phyloP scores from a whole-genome alignment of 768 basidiomycete genomes.

The Collybia sordida region DNA sequence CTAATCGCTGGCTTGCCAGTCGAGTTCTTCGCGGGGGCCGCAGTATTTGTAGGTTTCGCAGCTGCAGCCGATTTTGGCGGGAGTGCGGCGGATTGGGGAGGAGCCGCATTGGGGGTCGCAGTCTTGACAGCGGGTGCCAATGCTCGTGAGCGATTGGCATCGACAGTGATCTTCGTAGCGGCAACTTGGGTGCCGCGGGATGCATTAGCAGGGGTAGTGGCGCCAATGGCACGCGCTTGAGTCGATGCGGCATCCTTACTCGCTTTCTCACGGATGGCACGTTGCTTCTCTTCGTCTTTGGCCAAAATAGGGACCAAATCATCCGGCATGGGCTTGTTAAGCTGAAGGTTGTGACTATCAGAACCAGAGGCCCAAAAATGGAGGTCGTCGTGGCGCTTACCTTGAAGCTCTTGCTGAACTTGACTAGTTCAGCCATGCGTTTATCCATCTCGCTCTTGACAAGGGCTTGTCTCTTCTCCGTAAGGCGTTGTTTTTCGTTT shows the following conservation, averaged over 20 bases:
- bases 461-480: conserved; percentile 87
- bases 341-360: conserved; percentile 47
- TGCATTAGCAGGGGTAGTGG: conserved; percentile 51
- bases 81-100: conserved; percentile 18
- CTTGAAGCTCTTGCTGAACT: conserved; percentile 95
- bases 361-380: not conserved
- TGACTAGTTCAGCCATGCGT: conserved; percentile 87
- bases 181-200: conserved; percentile 41
- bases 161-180: conserved; percentile 30
- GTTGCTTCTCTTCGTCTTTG: conserved; percentile 91
- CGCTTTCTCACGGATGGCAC: conserved; percentile 77
- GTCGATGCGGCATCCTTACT: conserved; percentile 62
- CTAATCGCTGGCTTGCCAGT: conserved; percentile 7
- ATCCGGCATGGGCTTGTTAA: conserved; percentile 93
- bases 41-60: conserved; percentile 26
- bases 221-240: conserved; percentile 70
- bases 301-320: conserved; percentile 91
- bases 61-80: conserved; percentile 25
- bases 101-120: conserved; percentile 20
- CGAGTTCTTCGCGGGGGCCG: conserved; percentile 42
- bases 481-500: conserved; percentile 85
- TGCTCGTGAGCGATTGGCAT: conserved; percentile 15
- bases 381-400: conserved; percentile 38
- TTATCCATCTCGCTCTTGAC: conserved; percentile 95
- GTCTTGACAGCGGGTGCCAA: conserved; percentile 22